phyloP scores from a whole-genome alignment of 2,329 filamentous ascomycete genomes.

The Ophiostoma pallidulum region DNA sequence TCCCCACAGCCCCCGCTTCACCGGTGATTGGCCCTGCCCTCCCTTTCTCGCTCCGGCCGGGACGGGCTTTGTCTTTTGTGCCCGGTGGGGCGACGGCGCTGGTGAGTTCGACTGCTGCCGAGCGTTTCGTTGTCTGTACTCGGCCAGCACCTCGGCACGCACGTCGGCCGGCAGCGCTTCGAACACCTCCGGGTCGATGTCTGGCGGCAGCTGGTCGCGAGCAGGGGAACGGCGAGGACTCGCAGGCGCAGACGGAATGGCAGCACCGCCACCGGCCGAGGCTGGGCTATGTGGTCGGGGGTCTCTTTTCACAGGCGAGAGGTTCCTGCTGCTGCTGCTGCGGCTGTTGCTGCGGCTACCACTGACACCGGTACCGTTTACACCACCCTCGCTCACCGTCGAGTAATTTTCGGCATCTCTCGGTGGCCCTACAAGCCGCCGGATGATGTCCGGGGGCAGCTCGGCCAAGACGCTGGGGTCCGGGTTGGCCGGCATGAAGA shows the following conservation, averaged over 20 bases:
- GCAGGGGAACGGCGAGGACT: too few relatives aligned
- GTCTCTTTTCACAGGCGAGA: conserved; percentile 17
- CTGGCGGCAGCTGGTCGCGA: conserved; percentile 48
- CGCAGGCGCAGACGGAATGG: too few relatives aligned
- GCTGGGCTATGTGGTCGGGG: conserved; percentile 32
- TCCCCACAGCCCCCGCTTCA: conserved; percentile 11
- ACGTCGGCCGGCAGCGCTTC: conserved; percentile 77
- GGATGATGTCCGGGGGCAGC: conserved; percentile 73
- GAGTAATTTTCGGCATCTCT: conserved; percentile 11
- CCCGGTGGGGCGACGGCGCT: conserved; percentile 38
- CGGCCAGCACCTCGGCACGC: conserved; percentile 69
- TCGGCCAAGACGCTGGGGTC: conserved; percentile 77
- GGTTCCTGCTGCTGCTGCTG: conserved; percentile 11
- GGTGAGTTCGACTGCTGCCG: conserved; percentile 46
- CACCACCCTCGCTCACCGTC: conserved; percentile 1
- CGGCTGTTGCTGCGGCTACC: neutral
- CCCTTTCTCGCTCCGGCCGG: neutral
- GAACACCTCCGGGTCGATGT: conserved; percentile 78
- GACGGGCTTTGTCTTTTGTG: conserved; percentile 5
- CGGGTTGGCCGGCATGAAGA: conserved; percentile 74
- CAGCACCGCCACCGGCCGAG: neutral
- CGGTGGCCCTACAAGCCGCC: conserved; percentile 55
- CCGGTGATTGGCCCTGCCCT: conserved; percentile 2
- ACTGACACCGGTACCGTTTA: conserved; percentile 13
- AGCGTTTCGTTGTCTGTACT: conserved; percentile 46